Conservation (phyloP, 805 yeast species). For the Vanderwaltozyma tropicalis region DNA sequence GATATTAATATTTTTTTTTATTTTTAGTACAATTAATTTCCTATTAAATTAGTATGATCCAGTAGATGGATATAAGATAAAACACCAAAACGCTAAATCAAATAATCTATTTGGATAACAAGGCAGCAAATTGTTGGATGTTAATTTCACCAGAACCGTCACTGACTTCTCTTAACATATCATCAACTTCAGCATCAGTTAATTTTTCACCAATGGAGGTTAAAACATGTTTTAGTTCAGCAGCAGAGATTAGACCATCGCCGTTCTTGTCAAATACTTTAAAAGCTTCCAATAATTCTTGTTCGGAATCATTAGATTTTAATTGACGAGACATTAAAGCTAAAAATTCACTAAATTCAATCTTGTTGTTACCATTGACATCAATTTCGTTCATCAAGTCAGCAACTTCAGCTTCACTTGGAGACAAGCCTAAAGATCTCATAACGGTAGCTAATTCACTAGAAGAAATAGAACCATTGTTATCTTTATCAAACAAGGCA, state of each 20-base stretch:
- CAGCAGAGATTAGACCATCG: conserved; percentile 92
- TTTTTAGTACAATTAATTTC: too few relatives aligned
- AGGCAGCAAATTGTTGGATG: conserved; percentile 90
- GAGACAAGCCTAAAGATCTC: conserved; percentile 98
- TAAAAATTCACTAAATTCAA: conserved; percentile 72
- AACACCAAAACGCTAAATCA: too few relatives aligned
- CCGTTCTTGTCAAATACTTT: conserved; percentile 95
- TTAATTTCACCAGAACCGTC: conserved; percentile 96
- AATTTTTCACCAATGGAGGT: conserved; percentile 96
- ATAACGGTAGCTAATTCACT: conserved; percentile 94
- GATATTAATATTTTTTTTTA: too few relatives aligned
- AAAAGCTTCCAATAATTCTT: conserved; percentile 94
- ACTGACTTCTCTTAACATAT: conserved; percentile 92
- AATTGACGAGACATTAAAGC: conserved; percentile 87
- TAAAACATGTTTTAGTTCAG: conserved; percentile 92
- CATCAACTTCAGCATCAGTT: conserved; percentile 93
- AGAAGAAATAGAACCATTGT: conserved; percentile 93
- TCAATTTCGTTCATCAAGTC: conserved; percentile 97
- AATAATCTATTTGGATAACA: conserved; percentile 57
- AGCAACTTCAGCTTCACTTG: conserved; percentile 89
- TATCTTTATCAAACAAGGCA: conserved; percentile 91
- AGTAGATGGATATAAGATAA: too few relatives aligned
- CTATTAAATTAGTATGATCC: too few relatives aligned
- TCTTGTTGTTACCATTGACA: conserved; percentile 84
- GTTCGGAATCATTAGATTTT: conserved; percentile 95